Percentiles rank a stretch among this genome's conserved stretches.
phyloP scores from a whole-genome alignment of 345 rosid species.

The Lepidium sativum region DNA sequence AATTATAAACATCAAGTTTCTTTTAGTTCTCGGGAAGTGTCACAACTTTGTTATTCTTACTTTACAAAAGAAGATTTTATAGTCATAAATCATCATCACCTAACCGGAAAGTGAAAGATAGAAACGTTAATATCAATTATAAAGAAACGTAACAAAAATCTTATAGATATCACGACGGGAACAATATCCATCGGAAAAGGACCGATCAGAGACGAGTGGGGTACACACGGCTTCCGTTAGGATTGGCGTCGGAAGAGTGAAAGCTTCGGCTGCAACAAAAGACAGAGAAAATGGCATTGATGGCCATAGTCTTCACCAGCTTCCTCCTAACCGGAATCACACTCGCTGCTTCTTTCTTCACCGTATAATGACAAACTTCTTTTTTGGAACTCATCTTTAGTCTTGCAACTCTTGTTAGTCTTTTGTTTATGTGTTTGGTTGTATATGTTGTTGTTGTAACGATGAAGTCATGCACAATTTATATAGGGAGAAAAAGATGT shows the following conservation, averaged over 20 bases:
- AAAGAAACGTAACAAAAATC: background rate
- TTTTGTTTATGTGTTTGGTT: too few species aligned
- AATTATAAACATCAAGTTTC: too few species aligned
- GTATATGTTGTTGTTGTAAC: background rate
- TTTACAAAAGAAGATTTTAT: background rate
- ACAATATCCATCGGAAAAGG: background rate
- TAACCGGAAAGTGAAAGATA: background rate
- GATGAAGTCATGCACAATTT: background rate
- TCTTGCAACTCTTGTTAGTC: too few species aligned
- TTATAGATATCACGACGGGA: background rate
- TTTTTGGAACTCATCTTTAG: constrained; percentile 12
- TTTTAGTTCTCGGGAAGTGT: too few species aligned
- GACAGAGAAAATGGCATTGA: constrained; percentile 12
- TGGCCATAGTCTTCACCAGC: constrained; percentile 15
- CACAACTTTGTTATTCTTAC: background rate
- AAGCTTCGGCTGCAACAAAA: background rate
- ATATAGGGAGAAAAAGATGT: background rate
- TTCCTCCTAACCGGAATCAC: constrained; percentile 24
- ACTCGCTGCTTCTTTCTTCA: constrained; percentile 9
- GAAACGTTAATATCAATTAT: too few species aligned
- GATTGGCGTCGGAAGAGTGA: background rate
- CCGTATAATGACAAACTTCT: background rate
- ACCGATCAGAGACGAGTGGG: constrained; percentile 3
- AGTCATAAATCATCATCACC: background rate
- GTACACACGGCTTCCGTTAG: constrained; percentile 1